These are phyloP conservation scores for Pelargonium citronellum DNA, from an alignment of 441 rosid species.

Conservation along the genomic window DNA sequence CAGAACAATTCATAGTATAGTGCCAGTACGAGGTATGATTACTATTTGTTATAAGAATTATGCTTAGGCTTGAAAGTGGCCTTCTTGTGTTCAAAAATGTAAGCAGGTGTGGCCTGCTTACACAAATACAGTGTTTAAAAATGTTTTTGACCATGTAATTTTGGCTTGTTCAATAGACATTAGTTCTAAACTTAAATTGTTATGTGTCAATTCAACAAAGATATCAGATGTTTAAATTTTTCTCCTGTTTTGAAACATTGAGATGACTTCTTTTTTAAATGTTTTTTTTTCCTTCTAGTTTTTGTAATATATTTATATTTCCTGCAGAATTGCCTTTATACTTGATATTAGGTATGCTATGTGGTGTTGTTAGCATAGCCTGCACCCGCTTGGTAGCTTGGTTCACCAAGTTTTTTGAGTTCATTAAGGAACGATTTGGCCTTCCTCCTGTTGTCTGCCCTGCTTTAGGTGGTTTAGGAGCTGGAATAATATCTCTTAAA, in stretches of 20 bases:
- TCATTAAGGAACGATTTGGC: constrained; percentile 67
- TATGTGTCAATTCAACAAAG: neutral
- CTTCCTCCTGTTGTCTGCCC: constrained; percentile 88
- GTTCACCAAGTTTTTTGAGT: constrained; percentile 71
- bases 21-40: neutral
- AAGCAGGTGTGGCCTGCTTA: neutral
- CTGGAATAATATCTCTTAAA: constrained; percentile 88
- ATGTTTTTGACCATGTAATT: neutral
- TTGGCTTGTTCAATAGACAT: neutral
- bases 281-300: neutral
- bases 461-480: constrained; percentile 93
- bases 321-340: constrained; percentile 83
- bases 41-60: neutral
- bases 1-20: neutral
- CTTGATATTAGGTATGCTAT: constrained; percentile 91
- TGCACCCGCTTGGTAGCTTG: constrained; percentile 76
- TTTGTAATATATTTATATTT: constrained; percentile 23
- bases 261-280: neutral
- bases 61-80: neutral
- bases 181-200: neutral
- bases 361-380: constrained; percentile 88
- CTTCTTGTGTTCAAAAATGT: neutral
- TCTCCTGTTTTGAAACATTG: neutral
- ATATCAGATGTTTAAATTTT: neutral
- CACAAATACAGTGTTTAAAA: neutral